Conservation (phyloP, 306 rosid genomes). For the Prunus persica region Prunus_persica_NCBIv2 NC_034011.1:2340501-2341000, state of each 20-base stretch:
- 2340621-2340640: conserved; percentile 98
- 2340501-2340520: conserved; percentile 11
- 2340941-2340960: conserved; percentile 25
- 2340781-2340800: conserved; percentile 39
- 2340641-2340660: conserved; percentile 89
- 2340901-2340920: conserved; percentile 28
- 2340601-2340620: conserved; percentile 91
- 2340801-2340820: conserved; percentile 23
- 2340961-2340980: conserved; percentile 31
- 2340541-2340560: conserved; percentile 83
- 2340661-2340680: conserved; percentile 96
- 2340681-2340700: conserved; percentile 85
- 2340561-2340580: conserved; percentile 93
- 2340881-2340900: conserved; percentile 29
- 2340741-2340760: conserved; percentile 35
- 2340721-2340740: conserved; percentile 38
- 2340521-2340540: conserved; percentile 72
- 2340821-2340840: conserved; percentile 38
- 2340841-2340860: conserved; percentile 26
- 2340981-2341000: conserved; percentile 40
- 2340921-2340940: conserved; percentile 30
- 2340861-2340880: conserved; percentile 32
- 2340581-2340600: conserved; percentile 94
- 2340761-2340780: conserved; percentile 32
- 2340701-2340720: conserved; percentile 44